Base-by-base conservation (phyloP, 345 rosid genomes). In the Barbarea vulgaris region DNA sequence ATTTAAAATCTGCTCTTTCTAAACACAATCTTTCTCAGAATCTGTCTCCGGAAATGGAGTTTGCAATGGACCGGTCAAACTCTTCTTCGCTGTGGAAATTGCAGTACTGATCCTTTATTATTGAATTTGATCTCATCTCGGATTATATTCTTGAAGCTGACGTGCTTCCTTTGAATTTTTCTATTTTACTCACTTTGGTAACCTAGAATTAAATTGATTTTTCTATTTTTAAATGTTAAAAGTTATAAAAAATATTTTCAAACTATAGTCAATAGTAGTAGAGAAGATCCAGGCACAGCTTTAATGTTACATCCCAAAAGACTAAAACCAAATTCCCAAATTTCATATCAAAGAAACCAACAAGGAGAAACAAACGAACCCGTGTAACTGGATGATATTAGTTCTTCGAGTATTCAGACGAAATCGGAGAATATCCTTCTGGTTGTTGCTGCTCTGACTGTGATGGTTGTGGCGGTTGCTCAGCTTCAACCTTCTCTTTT, bases 401-500 rank as follows among this genome's bases (percentile, higher is more conserved):
- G 61, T 77, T 77, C 76, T 77, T 77, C 6, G 83, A 61, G 68
- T 56, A 74, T 13, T 74, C 88, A 7, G 81, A 39, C 55, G 73
- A 55, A 60, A 83, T 74, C 55, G 74, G 88, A 37, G 81, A 50
- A 70, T 87, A 85, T 51, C 88, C 91, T 71, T 85, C 79, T 0
- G 81, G 77, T 37, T 42, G 58, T 44, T 61, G 75, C 65, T 53
- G 74, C 59, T 77, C 60, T 6, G 71, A 34, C 74, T 59, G 28
- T 41, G 79, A 13, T 1, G 69, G 57, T 48, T 68, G 63, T 4
- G 63, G 14, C 1, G 79, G 79, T 18, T 85, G 92, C 82, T 90
- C 97, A 1, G 88, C 87, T 82, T 64, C 67, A 46, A 84, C 94
- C 79, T 88, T 93, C 36, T 93, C 98, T 75, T 84, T 87, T 24